These are phyloP conservation scores for Candida ulmi DNA, from an alignment of 805 yeast species.

Conservation along the genomic window DNA sequence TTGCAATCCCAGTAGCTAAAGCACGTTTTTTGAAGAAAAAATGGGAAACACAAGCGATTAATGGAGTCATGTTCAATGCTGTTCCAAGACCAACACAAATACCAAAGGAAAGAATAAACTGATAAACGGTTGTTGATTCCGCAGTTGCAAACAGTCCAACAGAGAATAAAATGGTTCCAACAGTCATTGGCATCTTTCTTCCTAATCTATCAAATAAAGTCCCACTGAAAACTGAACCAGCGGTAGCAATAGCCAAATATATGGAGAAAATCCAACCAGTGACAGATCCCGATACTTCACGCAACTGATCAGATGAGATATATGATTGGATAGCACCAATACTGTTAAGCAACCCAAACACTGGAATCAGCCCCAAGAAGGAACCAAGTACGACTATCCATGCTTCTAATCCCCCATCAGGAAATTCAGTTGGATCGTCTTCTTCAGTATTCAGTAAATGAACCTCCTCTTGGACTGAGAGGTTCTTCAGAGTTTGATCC, in stretches of 20 bases:
- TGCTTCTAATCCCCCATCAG: constrained; percentile 56
- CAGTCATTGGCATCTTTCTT: constrained; percentile 36
- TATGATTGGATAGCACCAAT: constrained; percentile 65
- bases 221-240: constrained; percentile 51
- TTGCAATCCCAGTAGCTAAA: constrained; percentile 44
- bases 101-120: constrained; percentile 57
- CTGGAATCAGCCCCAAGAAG: constrained; percentile 52
- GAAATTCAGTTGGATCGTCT: constrained; percentile 25
- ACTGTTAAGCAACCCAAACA: constrained; percentile 54
- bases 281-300: constrained; percentile 40
- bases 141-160: constrained; percentile 55
- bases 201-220: constrained; percentile 63
- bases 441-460: constrained; percentile 9
- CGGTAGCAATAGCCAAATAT: constrained; percentile 44
- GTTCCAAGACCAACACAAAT: constrained; percentile 53
- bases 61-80: constrained; percentile 56
- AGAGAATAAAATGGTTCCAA: constrained; percentile 40
- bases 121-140: constrained; percentile 46
- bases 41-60: constrained; percentile 56
- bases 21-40: constrained; percentile 62
- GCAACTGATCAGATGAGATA: constrained; percentile 48
- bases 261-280: constrained; percentile 64
- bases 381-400: constrained; percentile 56
- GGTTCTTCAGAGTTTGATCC: neutral
- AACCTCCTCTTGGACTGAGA: neutral